Evolutionary conservation across 2,329 filamentous ascomycete genomes (phyloP).

Genomic region (Curvularia hawaiiensis): DNA sequence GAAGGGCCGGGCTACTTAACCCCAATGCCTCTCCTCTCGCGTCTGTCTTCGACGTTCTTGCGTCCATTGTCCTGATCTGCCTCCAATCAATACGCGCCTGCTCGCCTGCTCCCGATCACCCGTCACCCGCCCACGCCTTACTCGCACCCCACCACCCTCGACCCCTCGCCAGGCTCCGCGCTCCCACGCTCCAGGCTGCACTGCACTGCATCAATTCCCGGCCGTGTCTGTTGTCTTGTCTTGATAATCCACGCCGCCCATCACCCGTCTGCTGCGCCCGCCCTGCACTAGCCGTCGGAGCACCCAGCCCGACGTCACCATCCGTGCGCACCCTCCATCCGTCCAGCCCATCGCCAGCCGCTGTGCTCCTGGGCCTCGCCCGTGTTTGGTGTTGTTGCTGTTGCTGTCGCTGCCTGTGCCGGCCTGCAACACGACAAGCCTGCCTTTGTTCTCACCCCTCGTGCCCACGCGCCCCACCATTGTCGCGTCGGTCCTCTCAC

Average conservation of each 20-base stretch:
- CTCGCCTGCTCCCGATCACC: constrained; percentile 27
- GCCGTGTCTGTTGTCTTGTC: neutral
- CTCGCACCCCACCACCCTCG: constrained; percentile 28
- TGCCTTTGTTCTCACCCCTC: constrained; percentile 7
- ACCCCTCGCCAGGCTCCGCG: constrained; percentile 7
- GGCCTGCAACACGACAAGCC: constrained; percentile 5
- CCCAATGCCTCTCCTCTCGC: constrained; percentile 25
- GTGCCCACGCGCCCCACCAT: constrained; percentile 25
- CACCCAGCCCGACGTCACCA: constrained; percentile 24
- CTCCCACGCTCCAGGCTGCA: neutral
- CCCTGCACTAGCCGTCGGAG: constrained; percentile 28
- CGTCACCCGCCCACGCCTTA: constrained; percentile 19
- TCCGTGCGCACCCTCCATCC: constrained; percentile 21
- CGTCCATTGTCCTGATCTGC: constrained; percentile 37
- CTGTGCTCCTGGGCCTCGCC: constrained; percentile 26
- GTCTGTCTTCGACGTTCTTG: constrained; percentile 25
- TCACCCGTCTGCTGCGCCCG: constrained; percentile 26
- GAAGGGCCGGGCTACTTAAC: constrained; percentile 26
- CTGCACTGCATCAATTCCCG: neutral
- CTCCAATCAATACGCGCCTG: constrained; percentile 42
- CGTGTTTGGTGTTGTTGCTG: neutral
- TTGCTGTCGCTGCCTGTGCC: constrained; percentile 20
- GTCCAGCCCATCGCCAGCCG: constrained; percentile 13
- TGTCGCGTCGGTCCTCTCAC: constrained; percentile 30
- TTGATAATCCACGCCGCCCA: constrained; percentile 19